Base-by-base conservation (phyloP, 768 basidiomycete genomes). In the Psilocybe azurescens region DNA sequence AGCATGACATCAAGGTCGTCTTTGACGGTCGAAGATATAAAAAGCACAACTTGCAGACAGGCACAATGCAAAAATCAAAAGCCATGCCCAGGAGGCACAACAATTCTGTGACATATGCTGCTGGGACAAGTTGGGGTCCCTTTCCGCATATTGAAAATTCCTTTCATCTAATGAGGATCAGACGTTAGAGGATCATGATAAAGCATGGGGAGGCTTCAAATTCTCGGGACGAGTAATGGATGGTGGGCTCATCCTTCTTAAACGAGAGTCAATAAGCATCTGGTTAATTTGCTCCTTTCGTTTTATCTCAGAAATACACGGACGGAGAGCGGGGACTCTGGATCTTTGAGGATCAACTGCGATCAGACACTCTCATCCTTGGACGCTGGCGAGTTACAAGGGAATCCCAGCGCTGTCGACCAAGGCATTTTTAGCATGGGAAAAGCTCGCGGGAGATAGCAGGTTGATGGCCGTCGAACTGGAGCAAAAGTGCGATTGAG, bases 151-250 rank as follows among this genome's bases (percentile, higher is more conserved):
- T 50, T 36, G 41, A 52, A 24, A 33, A 49, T 56, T 58, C 52
- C 36, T 18, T 44, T 39, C 61, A 32, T 63, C 65, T 70, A 49
- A 67, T 55, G 32, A 62, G 59, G 33, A 33, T 39, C 61, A 89
- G 88, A 89, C 88, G 1, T 75, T 81, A 49, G 73, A 67, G 51
- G 78, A 79, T 51, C 83, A 86, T 58, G 86, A 86, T 61, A 75
- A 77, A 41, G 86, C 87, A 7, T 93, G 91, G 89, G 88, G 86
- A 4, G 83, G 85, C 10, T 90, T 84, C 72, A 80, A 72, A 60
- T 86, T 88, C 68, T 76, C 78, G 10, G 91, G 91, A 53, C 77
- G 83, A 28, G 79, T 90, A 49, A 77, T 83, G 36, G 76, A 77
- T 41, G 85, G 89, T 69, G 90, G 90, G 16, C 72, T 79, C 66